Percentiles rank a stretch among this genome's conserved stretches.
phyloP scores from a whole-genome alignment of 345 rosid genomes.

The Salix purpurea region DNA sequence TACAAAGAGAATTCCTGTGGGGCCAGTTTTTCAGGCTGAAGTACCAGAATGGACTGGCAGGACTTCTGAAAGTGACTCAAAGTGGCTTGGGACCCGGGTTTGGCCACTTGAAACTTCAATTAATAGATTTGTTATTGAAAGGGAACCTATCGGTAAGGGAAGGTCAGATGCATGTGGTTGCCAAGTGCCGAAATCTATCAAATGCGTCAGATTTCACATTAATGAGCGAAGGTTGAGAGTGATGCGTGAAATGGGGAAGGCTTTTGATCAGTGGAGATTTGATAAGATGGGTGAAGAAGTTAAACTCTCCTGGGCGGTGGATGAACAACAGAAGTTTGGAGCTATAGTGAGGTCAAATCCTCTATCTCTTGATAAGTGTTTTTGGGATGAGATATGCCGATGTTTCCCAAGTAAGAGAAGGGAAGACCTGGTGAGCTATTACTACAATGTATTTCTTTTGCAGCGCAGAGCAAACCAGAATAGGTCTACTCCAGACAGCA shows the following conservation, averaged over 20 bases:
- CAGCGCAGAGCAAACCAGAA: conserved; percentile 72
- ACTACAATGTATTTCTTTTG: conserved; percentile 68
- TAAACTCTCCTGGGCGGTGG: conserved; percentile 45
- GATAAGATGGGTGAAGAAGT: conserved; percentile 74
- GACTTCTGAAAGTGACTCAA: conserved; percentile 47
- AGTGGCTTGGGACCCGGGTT: conserved; percentile 68
- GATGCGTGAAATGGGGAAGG: conserved; percentile 62
- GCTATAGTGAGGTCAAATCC: conserved; percentile 36
- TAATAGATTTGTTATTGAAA: conserved; percentile 47
- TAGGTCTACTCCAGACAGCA: conserved; percentile 41
- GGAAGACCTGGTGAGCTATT: conserved; percentile 63
- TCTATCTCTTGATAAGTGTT: conserved; percentile 27
- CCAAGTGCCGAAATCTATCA: conserved; percentile 46
- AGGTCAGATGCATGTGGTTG: conserved; percentile 82
- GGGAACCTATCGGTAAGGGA: conserved; percentile 86
- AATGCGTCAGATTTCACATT: conserved; percentile 73
- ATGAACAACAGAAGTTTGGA: conserved; percentile 52
- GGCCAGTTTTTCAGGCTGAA: conserved; percentile 65
- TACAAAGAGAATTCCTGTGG: conserved; percentile 43
- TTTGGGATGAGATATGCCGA: conserved; percentile 48
- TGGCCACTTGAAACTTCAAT: conserved; percentile 62
- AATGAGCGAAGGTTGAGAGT: conserved; percentile 43
- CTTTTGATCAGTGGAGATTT: conserved; percentile 58
- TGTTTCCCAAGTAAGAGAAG: conserved; percentile 44
- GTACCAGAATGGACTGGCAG: conserved; percentile 62